Evolutionary conservation across 495 filamentous ascomycete species (phyloP), one percentile per base, ranked within the genome.

Genomic region (Saxophila tyrrhenica): DNA sequence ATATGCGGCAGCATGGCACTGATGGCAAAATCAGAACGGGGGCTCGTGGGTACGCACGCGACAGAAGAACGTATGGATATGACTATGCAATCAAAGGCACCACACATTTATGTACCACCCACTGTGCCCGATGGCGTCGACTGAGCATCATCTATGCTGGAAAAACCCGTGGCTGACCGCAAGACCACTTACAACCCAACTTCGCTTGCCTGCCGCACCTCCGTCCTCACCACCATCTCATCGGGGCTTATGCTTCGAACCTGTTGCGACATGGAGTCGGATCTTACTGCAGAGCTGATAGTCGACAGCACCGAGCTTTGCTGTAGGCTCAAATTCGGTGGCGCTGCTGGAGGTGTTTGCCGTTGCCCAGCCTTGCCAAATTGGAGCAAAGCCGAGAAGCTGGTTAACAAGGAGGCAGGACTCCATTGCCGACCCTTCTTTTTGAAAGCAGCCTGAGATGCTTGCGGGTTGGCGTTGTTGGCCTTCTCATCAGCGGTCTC

Each of bases 171-270:
- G 13, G 29, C 29, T 35, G 7, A 13, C 5, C 29, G 29, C 29
- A 7, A 7, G 7, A 7, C 5, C 29, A 35, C 29, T 35, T 13
- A 35, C 29, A 35, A 9, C 11, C 20, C 45, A 17, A 22, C 3
- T 8, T 48, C 48, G 21, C 48, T 50, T 11, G 7, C 48, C 48
- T 50, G 48, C 48, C 48, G n/a, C 24, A 50, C n/a, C 48, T 50
- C 48, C 19, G 11, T 50, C 29, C 29, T 50, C 3, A 50, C 48
- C 11, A 35, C n/a, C 15, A 50, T 22, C n/a, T 32, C 48, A 39
- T 39, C 48, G 2, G 20, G 10, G 29, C 48, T 50, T 16, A 32
- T 50, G 24, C 29, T 23, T 39, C 48, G 16, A 3, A 24, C 45
- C 10, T 48, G 45, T 13, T 25, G 25, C 48, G 15, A 9, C 48